Percentiles rank a stretch among this genome's conserved stretches.
phyloP scores from a whole-genome alignment of 2,329 filamentous ascomycete species.

The Hypocrella siamensis region DNA sequence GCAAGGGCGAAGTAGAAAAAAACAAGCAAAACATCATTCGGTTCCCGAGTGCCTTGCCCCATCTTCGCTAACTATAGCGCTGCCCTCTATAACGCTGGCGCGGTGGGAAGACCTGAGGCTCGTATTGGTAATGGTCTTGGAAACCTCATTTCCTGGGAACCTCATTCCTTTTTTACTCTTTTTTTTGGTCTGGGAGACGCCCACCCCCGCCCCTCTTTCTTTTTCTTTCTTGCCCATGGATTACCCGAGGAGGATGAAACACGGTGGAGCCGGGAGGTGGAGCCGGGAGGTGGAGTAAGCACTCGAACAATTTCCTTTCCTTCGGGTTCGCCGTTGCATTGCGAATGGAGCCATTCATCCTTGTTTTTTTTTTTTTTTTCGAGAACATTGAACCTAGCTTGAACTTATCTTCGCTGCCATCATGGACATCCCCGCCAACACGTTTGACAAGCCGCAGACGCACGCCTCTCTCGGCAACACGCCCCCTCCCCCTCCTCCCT shows the following conservation, averaged over 20 bases:
- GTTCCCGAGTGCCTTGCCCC: not conserved
- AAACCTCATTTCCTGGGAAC: not conserved
- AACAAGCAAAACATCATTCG: not conserved
- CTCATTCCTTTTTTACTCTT: not conserved
- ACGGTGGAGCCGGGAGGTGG: not conserved
- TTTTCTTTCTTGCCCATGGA: too few species aligned
- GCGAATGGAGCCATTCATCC: not conserved
- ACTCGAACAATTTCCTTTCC: not conserved
- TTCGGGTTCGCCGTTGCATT: not conserved
- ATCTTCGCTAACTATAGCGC: not conserved
- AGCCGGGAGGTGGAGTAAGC: not conserved
- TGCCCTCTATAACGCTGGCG: not conserved
- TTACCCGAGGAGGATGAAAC: not conserved
- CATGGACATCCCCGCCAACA: not conserved
- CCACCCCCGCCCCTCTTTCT: not conserved
- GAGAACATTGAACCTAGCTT: not conserved
- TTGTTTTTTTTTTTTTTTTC: not conserved
- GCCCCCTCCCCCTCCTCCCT: not conserved
- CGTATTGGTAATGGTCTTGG: not conserved
- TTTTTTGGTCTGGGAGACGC: too few species aligned
- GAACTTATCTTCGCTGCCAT: too few species aligned
- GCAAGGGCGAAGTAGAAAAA: not conserved
- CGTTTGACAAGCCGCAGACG: not conserved
- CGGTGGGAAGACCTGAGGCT: not conserved
- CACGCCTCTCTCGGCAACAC: not conserved